Evolutionary conservation across 1,139 yeast genomes (phyloP).

Genomic region (Wickerhamiella infanticola): DNA sequence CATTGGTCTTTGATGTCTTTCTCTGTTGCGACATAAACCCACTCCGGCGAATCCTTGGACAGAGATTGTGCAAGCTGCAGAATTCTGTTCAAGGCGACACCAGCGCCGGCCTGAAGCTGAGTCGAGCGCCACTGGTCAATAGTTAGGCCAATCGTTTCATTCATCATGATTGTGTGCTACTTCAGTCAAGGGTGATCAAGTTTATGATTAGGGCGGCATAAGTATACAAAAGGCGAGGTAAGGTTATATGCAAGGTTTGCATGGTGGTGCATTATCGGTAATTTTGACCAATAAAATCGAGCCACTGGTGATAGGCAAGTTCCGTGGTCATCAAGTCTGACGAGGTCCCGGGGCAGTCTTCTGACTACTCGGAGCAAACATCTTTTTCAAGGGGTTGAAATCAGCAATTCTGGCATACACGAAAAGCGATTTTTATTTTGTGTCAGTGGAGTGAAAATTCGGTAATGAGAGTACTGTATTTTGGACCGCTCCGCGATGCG

Average conservation of each 20-base stretch:
- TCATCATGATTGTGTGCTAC: not conserved
- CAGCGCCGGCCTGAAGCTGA: conserved; percentile 49
- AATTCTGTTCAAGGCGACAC: conserved; percentile 40
- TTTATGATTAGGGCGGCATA: no score
- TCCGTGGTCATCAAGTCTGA: no score
- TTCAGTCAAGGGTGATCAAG: not conserved
- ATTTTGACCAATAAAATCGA: no score
- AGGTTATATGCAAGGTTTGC: no score
- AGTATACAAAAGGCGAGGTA: no score
- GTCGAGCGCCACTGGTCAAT: conserved; percentile 53
- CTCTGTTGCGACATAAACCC: conserved; percentile 62
- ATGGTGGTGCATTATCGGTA: no score
- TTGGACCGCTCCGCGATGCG: conserved; percentile 1
- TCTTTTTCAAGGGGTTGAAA: no score
- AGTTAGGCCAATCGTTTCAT: conserved; percentile 38
- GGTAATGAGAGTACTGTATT: not conserved
- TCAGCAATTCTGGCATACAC: no score
- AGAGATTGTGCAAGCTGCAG: conserved; percentile 29
- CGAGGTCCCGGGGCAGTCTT: no score
- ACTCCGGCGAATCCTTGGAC: conserved; percentile 42
- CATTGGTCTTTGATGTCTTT: conserved; percentile 61
- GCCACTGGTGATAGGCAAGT: no score
- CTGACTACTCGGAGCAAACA: no score
- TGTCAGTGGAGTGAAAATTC: not conserved
- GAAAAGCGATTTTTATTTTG: not conserved